Evolutionary conservation across 768 basidiomycete genomes (phyloP), one percentile per base, ranked within the genome.

Genomic region (Imleria badia): DNA sequence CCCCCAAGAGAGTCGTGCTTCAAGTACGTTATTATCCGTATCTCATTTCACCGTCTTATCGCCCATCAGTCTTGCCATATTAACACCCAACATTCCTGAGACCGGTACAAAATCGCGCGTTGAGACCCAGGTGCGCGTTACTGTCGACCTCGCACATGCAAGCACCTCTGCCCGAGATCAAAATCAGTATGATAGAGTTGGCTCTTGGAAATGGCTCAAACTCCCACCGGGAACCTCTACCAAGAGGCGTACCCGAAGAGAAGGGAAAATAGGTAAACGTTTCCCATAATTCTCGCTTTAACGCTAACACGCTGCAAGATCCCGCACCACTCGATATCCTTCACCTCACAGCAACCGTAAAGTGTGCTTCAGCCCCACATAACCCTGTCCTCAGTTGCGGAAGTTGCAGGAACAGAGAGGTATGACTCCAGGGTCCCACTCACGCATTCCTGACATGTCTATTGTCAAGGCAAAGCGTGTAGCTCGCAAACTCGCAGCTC

Each of bases 81-180:
- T 91, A 67, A 84, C 92, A 40, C 89, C 91, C 20, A 91, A 85
- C 64, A 84, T 96, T 50, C 92, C 94, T 6, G 82, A 84, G 61
- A 74, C 77, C 41, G 94, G 93, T 23, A 86, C 93, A 14, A 95
- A 96, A 72, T 93, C 90, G 44, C 83, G 94, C 33, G 94, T 96
- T n/a, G 94, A 96, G 70, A 96, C 94, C 3, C 94, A 96, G 76
- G 86, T 96, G 45, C 85, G 93, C 66, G 82, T 95, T 38, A 83
- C 86, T 4, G 77, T 96, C 36, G 89, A 93, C 65, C 76, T 92
- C 45, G 87, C 87, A 6, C 83, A 87, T 62, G 77, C 84, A 22
- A 85, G 79, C 62, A 68, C 75, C 6, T 81, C 85, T 6, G 78
- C 81, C 2, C 76, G 78, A 9, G 82, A 89, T 58, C 81, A 81